Conservation (phyloP, 2,329 filamentous ascomycete genomes). For the Microcera coccophila region DNA sequence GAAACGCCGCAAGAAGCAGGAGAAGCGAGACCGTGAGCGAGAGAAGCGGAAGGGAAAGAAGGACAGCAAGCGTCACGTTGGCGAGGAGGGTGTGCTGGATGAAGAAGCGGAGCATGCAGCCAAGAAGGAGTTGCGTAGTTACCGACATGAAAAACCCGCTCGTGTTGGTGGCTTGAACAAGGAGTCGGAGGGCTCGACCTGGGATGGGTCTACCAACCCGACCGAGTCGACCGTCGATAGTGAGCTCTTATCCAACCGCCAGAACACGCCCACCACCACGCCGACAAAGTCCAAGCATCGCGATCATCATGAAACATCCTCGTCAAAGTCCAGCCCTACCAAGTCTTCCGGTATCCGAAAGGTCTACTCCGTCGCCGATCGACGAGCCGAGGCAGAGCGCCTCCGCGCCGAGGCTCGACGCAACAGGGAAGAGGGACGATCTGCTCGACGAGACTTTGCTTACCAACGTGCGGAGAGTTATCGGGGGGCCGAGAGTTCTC, state of each 20-base stretch:
- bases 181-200: conserved; percentile 70
- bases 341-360: conserved; percentile 50
- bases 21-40: conserved; percentile 41
- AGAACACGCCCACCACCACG: conserved; percentile 54
- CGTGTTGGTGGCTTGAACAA: conserved; percentile 87
- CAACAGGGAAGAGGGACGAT: conserved; percentile 51
- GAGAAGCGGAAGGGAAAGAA: conserved; percentile 42
- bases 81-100: conserved; percentile 60
- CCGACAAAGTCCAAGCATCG: conserved; percentile 32
- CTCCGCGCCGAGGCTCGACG: conserved; percentile 54
- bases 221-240: conserved; percentile 62
- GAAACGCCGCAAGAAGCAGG: conserved; percentile 51
- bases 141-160: conserved; percentile 82
- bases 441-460: conserved; percentile 51
- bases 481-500: conserved; percentile 26
- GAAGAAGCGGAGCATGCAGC: conserved; percentile 60
- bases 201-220: conserved; percentile 69
- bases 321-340: neutral
- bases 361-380: conserved; percentile 58
- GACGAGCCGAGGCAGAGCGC: conserved; percentile 51
- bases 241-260: conserved; percentile 56
- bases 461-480: conserved; percentile 50
- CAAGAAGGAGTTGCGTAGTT: conserved; percentile 69
- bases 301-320: neutral
- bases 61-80: conserved; percentile 41